Base-by-base conservation (phyloP, 306 rosid genomes). In the Dicorynia guianensis region DNA sequence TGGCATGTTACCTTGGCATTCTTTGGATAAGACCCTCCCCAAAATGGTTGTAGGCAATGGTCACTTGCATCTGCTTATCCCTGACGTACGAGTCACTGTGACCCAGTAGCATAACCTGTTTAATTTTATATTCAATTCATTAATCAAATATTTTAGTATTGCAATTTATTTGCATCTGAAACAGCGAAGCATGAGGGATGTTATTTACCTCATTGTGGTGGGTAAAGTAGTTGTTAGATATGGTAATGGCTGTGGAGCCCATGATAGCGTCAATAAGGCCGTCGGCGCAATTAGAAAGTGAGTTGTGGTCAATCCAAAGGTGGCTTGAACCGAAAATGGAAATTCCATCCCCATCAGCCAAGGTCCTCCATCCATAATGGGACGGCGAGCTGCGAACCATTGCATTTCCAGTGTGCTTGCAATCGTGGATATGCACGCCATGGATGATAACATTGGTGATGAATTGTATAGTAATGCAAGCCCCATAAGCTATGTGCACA, bases 11-110 rank as follows among this genome's bases (percentile, higher is more conserved):
- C 99, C 99, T 95, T 42, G 99, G 99, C 99, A 95, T 95, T 69
- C 99, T 92, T 54, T 95, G 99, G 18, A 92, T 87, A 18, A 95
- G 98, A 36, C 97, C 98, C 82, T 95, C 97, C 46, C 99, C 98
- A 78, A 95, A 95, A 90, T 95, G 99, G 82, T 95, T 95, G 86
- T 92, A 95, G 49, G 99, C 98, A 67, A 95, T 92, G 80, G 97
- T 95, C 61, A 92, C 99, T 81, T 95, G 99, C 99, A 95, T 95
- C 55, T 89, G 90, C 85, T 86, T 92, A 85, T 95, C 99, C 10
- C 88, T 74, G 0, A 86, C 85, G 63, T 92, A 95, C 35, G 99
- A 82, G 76, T 95, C 99, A 69, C 98, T 92, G 61, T 95, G 99
- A 25, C 99, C 99, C 86, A 95, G 77, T 6, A 95, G 79, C 85